These are phyloP conservation scores for Flaveria trinervia DNA, from an alignment of 129 eudicot species.

Conservation along the genomic window DNA sequence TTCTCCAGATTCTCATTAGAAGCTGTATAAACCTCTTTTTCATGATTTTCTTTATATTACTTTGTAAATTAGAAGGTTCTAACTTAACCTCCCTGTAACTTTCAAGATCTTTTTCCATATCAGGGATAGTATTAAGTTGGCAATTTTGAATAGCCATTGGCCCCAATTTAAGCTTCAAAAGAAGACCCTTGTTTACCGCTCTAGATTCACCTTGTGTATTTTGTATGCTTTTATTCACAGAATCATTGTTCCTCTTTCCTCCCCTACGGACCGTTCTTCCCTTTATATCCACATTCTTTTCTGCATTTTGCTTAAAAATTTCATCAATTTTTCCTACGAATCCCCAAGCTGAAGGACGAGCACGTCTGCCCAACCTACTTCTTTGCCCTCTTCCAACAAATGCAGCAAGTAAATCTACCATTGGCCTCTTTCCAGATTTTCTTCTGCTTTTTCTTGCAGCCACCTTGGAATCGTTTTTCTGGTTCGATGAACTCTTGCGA, in stretches of 20 bases:
- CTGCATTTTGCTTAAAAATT: conserved; percentile 35
- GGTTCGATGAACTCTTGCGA: conserved; percentile 36
- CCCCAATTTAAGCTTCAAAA: conserved; percentile 67
- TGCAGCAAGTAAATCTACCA: conserved; percentile 46
- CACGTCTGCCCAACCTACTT: conserved; percentile 45
- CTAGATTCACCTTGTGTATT: conserved; percentile 31
- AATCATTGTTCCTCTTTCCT: conserved; percentile 33
- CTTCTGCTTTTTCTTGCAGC: conserved; percentile 42
- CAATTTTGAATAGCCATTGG: conserved; percentile 36
- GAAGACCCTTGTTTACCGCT: conserved; percentile 48
- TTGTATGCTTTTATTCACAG: conserved; percentile 25
- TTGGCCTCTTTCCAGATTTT: conserved; percentile 36
- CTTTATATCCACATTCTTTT: conserved; percentile 25
- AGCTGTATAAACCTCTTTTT: conserved; percentile 29
- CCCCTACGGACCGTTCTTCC: conserved; percentile 30
- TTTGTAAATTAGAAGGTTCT: conserved; percentile 28
- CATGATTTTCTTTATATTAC: conserved; percentile 26
- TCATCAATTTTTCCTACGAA: conserved; percentile 41
- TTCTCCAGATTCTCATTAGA: conserved; percentile 37
- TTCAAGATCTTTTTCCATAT: conserved; percentile 36
- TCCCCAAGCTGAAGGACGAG: conserved; percentile 77
- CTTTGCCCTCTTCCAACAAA: conserved; percentile 57
- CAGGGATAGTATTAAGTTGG: conserved; percentile 35
- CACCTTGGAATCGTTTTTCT: conserved; percentile 27
- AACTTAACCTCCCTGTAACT: conserved; percentile 26